Base-by-base conservation (phyloP, 257 asterid species). In the Leptodermis oblonga region DNA sequence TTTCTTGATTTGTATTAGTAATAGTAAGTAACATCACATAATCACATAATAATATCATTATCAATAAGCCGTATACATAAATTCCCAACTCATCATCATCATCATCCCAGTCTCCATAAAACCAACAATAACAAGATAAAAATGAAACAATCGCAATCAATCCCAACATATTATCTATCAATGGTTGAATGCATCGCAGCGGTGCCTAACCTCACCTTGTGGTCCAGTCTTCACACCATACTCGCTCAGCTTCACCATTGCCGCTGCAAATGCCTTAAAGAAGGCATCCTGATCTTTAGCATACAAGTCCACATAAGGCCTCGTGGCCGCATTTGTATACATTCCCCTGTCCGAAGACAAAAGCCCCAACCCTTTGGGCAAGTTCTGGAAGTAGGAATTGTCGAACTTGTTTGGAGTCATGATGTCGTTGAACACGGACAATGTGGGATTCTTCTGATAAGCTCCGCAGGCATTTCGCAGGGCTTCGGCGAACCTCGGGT, bases 221-320 rank as follows among this genome's bases (percentile, higher is more conserved):
- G 75, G 73, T 4, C 96, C 99, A 1, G 88, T 83, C 78, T 84
- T 83, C 37, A 90, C 87, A 7, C 87, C 89, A 54, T 77, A 54
- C 15, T 77, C 84, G 39, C 97, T 87, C 53, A 93, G 71, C 79
- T 93, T 93, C 89, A 84, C 84, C 94, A 93, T 90, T 15, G 97
- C 99, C 23, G 72, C 67, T 3, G 74, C 90, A 73, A 93, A 93
- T 11, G 94, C 99, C 76, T 69, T n/a, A 58, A 88, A 93, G 65
- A 93, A 90, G 0, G 80, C 84, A 1, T 75, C 62, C 79, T 93
- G 91, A 70, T 93, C 70, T 41, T 66, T 70, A 0, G 89, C 74
- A 62, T 90, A 93, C 65, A 82, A 64, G 59, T 87, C 86, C 70
- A 86, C 92, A 33, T 58, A 81, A 0, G 65, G 59, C 70, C 73